Conservation (phyloP, 345 rosid species). For the Lumnitzera littorea region DNA sequence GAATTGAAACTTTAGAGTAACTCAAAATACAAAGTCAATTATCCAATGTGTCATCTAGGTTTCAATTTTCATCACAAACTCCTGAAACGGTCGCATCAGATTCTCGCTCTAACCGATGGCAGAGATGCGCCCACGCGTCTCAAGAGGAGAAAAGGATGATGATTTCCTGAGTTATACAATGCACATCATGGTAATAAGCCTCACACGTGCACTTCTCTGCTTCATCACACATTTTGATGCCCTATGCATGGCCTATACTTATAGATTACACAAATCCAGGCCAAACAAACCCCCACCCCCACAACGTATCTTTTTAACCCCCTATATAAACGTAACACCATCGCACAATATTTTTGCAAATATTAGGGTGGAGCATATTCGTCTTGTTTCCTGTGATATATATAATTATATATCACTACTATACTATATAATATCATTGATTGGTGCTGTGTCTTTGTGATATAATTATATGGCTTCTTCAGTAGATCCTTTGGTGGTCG, state of each 20-base stretch:
- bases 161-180: constrained; percentile 19
- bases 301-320: background rate
- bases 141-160: constrained; percentile 1
- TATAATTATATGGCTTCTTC: constrained; percentile 49
- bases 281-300: constrained; percentile 7
- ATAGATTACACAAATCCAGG: constrained; percentile 34
- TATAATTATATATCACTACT: background rate
- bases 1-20: no score
- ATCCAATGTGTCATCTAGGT: no score
- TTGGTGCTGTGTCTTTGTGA: background rate
- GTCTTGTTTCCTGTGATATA: background rate
- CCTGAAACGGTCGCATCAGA: no score
- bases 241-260: constrained; percentile 56
- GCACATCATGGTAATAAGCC: constrained; percentile 5
- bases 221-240: constrained; percentile 27
- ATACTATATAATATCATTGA: background rate
- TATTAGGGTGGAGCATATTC: constrained; percentile 1
- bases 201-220: constrained; percentile 37
- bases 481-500: constrained; percentile 75
- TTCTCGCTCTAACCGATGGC: no score
- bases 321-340: background rate
- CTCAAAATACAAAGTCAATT: no score
- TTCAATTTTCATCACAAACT: no score
- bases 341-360: constrained; percentile 12
- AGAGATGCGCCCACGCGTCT: no score